These are phyloP conservation scores for Solanum bulbocastanum DNA, from an alignment of 257 asterid species.

Conservation along the genomic window DNA sequence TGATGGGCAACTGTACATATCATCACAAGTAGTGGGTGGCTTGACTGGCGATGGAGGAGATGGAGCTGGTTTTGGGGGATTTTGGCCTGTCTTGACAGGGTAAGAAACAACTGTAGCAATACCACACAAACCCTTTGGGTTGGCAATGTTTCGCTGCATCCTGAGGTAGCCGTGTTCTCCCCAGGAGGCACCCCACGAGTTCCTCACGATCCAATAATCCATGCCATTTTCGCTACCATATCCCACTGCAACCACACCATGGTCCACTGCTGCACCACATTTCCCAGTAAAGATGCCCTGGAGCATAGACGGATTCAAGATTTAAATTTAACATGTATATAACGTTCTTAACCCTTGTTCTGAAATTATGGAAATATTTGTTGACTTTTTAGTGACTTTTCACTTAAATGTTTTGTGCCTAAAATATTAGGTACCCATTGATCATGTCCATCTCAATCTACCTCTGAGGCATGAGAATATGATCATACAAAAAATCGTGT, in stretches of 20 bases:
- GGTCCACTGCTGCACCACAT: constrained; percentile 55
- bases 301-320: neutral
- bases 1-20: constrained; percentile 34
- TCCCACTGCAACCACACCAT: constrained; percentile 73
- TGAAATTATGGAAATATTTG: neutral
- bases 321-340: neutral
- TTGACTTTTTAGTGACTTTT: neutral
- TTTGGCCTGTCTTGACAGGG: constrained; percentile 48
- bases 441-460: neutral
- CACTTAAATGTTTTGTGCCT: neutral
- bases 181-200: constrained; percentile 75
- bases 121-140: constrained; percentile 49
- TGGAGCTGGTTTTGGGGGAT: constrained; percentile 69
- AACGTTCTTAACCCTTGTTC: neutral
- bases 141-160: constrained; percentile 48
- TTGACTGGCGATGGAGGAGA: constrained; percentile 62
- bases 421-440: neutral
- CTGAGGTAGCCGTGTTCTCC: constrained; percentile 71
- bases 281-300: constrained; percentile 64
- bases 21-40: constrained; percentile 47
- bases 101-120: constrained; percentile 67
- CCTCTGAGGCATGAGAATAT: neutral
- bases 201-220: constrained; percentile 70
- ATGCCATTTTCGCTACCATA: constrained; percentile 44
- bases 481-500: neutral